These are phyloP conservation scores for Cicer judaicum DNA, from an alignment of 306 rosid species.

Conservation along the genomic window DNA sequence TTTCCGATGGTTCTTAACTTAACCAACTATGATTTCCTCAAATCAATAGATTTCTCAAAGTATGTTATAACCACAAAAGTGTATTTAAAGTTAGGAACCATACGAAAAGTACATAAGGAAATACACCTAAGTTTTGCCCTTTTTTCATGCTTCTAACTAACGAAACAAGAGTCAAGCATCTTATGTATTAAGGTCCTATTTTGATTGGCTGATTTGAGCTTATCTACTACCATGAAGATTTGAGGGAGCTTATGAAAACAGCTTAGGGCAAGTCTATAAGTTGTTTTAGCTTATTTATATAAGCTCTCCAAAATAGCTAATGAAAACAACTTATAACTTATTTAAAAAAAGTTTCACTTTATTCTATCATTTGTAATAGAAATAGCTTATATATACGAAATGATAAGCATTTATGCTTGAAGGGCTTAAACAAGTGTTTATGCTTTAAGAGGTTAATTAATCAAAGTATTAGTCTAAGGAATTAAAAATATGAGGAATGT, in stretches of 20 bases:
- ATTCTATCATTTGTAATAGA: neutral
- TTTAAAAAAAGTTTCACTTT: neutral
- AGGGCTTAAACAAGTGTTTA: neutral
- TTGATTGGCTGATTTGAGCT: neutral
- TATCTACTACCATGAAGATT: neutral
- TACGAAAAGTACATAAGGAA: too few relatives aligned
- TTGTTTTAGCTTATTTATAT: neutral
- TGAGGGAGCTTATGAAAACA: neutral
- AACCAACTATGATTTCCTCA: too few relatives aligned
- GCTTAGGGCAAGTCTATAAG: neutral
- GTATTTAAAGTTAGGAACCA: too few relatives aligned
- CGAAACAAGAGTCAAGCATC: neutral
- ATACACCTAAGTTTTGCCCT: too few relatives aligned
- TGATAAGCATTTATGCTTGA: neutral
- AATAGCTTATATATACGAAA: neutral
- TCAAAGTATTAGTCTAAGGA: neutral
- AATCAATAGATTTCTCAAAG: too few relatives aligned
- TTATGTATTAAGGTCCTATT: neutral
- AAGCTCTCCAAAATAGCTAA: neutral
- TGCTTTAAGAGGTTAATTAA: neutral
- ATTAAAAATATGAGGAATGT: neutral
- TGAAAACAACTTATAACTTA: neutral
- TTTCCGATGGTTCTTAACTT: too few relatives aligned
- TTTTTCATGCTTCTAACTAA: constrained; percentile 15
- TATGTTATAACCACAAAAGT: too few relatives aligned